These are phyloP conservation scores for Nicotiana obtusifolia DNA, from an alignment of 257 asterid species.

Conservation along the genomic window DNA sequence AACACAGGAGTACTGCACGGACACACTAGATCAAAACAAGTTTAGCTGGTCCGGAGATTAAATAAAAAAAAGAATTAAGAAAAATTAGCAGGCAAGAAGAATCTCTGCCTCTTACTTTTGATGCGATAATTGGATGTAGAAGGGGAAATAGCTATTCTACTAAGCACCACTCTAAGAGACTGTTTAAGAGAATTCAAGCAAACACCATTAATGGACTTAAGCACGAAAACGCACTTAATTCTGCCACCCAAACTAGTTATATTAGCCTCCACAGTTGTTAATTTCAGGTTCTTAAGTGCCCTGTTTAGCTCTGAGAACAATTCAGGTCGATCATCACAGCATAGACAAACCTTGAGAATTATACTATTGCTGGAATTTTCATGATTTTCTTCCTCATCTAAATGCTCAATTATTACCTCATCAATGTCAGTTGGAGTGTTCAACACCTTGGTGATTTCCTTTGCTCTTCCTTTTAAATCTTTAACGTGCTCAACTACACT, in stretches of 20 bases:
- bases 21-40: not conserved
- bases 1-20: not conserved
- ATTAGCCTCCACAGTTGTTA: conserved; percentile 46
- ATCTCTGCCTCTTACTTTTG: conserved; percentile 79
- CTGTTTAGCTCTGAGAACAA: conserved; percentile 53
- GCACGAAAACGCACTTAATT: conserved; percentile 37
- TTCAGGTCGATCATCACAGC: conserved; percentile 77
- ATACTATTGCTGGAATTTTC: not conserved
- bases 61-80: not conserved
- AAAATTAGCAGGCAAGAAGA: conserved; percentile 46
- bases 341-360: conserved; percentile 40
- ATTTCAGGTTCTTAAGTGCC: conserved; percentile 41
- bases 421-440: conserved; percentile 62
- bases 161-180: conserved; percentile 43
- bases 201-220: conserved; percentile 22
- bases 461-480: conserved; percentile 50
- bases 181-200: conserved; percentile 33
- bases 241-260: conserved; percentile 71
- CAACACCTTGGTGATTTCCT: conserved; percentile 38
- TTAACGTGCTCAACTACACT: conserved; percentile 73
- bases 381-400: conserved; percentile 16
- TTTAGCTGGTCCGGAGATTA: too few relatives aligned
- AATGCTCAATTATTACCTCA: conserved; percentile 34
- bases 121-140: conserved; percentile 34
- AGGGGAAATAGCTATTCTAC: conserved; percentile 40